These are phyloP conservation scores for Rhizopogon roseolus DNA, from an alignment of 768 basidiomycete species.

Conservation along the genomic window DNA sequence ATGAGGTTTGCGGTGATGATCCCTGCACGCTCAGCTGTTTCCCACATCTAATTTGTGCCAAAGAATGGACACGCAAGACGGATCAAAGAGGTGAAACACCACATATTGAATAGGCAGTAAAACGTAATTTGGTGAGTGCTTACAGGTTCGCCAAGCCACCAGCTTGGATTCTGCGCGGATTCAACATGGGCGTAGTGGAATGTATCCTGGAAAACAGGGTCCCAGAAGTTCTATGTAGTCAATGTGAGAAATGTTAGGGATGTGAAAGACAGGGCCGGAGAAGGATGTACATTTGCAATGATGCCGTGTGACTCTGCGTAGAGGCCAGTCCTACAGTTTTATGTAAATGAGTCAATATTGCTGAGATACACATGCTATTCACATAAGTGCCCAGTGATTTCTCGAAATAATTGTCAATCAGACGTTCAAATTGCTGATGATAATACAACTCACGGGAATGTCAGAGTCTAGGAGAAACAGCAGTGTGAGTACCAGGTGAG, in stretches of 20 bases:
- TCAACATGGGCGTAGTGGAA: conserved; percentile 69
- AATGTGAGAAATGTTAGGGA: neutral
- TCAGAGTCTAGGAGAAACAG: conserved; percentile 55
- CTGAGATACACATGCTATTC: conserved; percentile 11
- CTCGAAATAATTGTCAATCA: conserved; percentile 29
- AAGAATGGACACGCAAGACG: neutral
- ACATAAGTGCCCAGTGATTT: conserved; percentile 91
- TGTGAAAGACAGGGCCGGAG: neutral
- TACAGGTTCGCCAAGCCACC: conserved; percentile 93
- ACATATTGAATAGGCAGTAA: neutral
- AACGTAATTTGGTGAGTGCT: conserved; percentile 10
- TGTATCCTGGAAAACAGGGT: conserved; percentile 54
- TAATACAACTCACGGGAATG: conserved; percentile 70
- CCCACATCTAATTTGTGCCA: conserved; percentile 68
- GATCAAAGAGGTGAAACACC: neutral
- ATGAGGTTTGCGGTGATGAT: conserved; percentile 82
- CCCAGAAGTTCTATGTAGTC: conserved; percentile 75
- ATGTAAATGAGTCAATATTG: conserved; percentile 2
- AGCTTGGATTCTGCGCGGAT: conserved; percentile 59
- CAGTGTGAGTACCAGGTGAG: conserved; percentile 1
- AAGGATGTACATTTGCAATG: conserved; percentile 67
- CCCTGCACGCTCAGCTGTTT: conserved; percentile 72
- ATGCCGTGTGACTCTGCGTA: conserved; percentile 90
- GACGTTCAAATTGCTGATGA: neutral
- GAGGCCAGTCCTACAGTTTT: conserved; percentile 73